phyloP scores from a whole-genome alignment of 2,329 filamentous ascomycete species.

The Harringtonia lauricola region DNA sequence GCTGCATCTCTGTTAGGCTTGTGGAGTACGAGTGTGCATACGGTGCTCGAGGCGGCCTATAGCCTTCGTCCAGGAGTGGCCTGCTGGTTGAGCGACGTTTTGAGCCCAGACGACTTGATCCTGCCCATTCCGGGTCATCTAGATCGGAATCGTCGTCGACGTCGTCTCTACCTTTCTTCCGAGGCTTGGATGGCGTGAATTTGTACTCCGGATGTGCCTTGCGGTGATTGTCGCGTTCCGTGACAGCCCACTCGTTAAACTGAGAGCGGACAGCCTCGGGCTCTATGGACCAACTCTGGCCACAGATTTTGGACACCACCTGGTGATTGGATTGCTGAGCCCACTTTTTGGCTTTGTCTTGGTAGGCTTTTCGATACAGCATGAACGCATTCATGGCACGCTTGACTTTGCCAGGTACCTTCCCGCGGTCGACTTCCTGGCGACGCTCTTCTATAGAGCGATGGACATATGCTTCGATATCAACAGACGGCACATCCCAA shows the following conservation, averaged over 20 bases:
- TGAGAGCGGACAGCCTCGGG: constrained; percentile 58
- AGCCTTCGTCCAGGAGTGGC: constrained; percentile 20
- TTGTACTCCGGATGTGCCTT: constrained; percentile 85
- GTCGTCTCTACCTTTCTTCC: constrained; percentile 26
- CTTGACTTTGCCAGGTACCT: constrained; percentile 65
- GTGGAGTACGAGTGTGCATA: constrained; percentile 10
- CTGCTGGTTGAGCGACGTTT: constrained; percentile 18
- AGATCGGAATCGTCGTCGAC: constrained; percentile 32
- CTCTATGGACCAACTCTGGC: constrained; percentile 77
- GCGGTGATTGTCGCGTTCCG: constrained; percentile 77
- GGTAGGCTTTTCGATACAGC: constrained; percentile 88
- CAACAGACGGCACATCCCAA: constrained; percentile 50
- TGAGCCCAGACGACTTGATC: constrained; percentile 14
- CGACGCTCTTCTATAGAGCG: constrained; percentile 55
- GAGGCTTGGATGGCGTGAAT: constrained; percentile 72
- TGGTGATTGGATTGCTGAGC: constrained; percentile 87
- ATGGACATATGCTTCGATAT: constrained; percentile 74
- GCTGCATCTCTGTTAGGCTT: constrained; percentile 4
- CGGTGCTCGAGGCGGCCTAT: constrained; percentile 11
- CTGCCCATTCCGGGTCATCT: constrained; percentile 26
- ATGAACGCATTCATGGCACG: constrained; percentile 98
- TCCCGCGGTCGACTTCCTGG: constrained; percentile 57
- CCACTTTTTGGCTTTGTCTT: constrained; percentile 73
- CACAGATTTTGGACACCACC: constrained; percentile 78
- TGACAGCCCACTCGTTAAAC: constrained; percentile 68